Evolutionary conservation across 2,329 filamentous ascomycete genomes (phyloP).

Genomic region (Sporothrix protearum): DNA sequence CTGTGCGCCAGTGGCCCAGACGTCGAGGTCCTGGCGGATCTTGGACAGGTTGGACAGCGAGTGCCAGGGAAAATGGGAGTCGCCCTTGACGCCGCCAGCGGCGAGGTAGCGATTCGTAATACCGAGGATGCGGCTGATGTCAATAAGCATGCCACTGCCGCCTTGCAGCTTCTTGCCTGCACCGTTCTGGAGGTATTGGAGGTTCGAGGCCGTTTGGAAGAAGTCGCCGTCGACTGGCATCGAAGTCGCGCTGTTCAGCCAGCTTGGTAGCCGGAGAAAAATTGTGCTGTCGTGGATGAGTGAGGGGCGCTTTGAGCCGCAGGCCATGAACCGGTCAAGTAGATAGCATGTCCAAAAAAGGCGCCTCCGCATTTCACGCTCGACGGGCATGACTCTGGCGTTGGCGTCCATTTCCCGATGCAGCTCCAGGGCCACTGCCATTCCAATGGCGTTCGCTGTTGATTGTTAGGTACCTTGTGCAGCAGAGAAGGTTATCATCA

Average conservation of each 20-base stretch:
- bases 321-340: conserved; percentile 77
- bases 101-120: conserved; percentile 81
- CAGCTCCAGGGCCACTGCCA: conserved; percentile 77
- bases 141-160: conserved; percentile 75
- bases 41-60: conserved; percentile 79
- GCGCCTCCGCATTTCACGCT: conserved; percentile 73
- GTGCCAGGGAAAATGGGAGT: conserved; percentile 90
- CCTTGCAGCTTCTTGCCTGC: conserved; percentile 66
- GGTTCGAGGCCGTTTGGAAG: conserved; percentile 74
- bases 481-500: too few species aligned
- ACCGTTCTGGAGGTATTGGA: conserved; percentile 66
- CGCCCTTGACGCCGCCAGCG: conserved; percentile 80
- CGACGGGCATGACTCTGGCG: conserved; percentile 59
- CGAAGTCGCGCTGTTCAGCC: conserved; percentile 59
- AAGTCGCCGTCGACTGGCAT: conserved; percentile 71
- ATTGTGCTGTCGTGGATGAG: conserved; percentile 75
- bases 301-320: conserved; percentile 78
- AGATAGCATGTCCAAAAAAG: conserved; percentile 88
- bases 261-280: conserved; percentile 69
- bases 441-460: conserved; percentile 69
- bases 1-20: conserved; percentile 78
- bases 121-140: conserved; percentile 77
- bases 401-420: conserved; percentile 70
- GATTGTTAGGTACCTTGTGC: conserved; percentile 38
- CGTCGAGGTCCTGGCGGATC: conserved; percentile 78